A percentile compares a stretch with the other conserved stretches of the same genome.
Evolutionary conservation across 345 rosid species (phyloP).

Genomic region (Lumnitzera racemosa): DNA sequence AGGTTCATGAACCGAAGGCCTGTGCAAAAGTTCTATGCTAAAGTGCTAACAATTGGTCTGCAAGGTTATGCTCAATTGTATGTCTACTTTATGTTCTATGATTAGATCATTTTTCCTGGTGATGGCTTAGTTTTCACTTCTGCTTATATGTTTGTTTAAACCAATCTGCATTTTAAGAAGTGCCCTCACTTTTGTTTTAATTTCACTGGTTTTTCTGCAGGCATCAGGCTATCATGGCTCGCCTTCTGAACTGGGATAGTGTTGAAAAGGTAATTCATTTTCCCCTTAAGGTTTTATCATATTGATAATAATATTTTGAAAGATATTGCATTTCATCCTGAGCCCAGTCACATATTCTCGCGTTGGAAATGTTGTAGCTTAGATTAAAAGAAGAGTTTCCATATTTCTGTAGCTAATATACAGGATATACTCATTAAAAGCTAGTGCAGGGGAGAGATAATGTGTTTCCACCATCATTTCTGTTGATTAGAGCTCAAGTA

Average conservation of each 20-base stretch:
- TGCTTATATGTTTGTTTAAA: neutral
- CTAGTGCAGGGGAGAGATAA: no score
- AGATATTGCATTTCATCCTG: no score
- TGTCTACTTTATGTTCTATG: constrained; percentile 3
- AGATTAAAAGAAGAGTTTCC: no score
- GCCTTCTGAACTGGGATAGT: constrained; percentile 22
- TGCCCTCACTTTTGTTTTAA: no score
- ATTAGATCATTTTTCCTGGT: no score
- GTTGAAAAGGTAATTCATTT: constrained; percentile 10
- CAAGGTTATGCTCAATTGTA: constrained; percentile 31
- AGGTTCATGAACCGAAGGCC: constrained; percentile 29
- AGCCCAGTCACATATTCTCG: no score
- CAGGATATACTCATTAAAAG: no score
- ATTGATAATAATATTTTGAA: neutral
- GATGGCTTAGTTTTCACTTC: neutral
- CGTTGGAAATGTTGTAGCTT: no score
- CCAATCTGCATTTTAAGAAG: no score
- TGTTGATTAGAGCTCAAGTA: no score
- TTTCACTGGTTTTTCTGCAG: constrained; percentile 10
- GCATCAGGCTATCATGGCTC: constrained; percentile 26
- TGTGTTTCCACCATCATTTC: no score
- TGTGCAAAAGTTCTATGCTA: constrained; percentile 23
- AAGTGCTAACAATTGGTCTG: constrained; percentile 21
- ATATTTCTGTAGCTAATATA: no score
- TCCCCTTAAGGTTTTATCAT: neutral